Conservation (phyloP, 2,329 filamentous ascomycete species). For the Arthrinium puccinioides region DNA sequence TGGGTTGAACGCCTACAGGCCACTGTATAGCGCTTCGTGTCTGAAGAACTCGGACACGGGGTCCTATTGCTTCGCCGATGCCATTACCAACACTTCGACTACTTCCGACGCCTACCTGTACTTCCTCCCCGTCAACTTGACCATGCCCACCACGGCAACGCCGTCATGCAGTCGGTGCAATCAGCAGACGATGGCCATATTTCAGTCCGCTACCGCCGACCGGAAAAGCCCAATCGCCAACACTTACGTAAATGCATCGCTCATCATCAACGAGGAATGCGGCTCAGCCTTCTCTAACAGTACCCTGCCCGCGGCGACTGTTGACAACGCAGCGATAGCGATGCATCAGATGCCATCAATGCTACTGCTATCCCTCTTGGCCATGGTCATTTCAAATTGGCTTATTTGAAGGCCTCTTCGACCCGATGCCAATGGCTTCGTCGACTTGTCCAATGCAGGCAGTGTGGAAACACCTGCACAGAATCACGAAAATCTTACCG, state of each 20-base stretch:
- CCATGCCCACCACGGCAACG: constrained; percentile 57
- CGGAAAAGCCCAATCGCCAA: constrained; percentile 56
- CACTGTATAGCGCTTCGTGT: constrained; percentile 75
- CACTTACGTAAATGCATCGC: constrained; percentile 66
- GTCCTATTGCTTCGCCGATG: constrained; percentile 76
- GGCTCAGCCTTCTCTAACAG: constrained; percentile 51
- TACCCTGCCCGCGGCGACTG: constrained; percentile 35
- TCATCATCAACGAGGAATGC: constrained; percentile 62
- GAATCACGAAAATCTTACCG: no score
- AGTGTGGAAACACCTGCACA: no score
- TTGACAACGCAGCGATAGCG: constrained; percentile 11
- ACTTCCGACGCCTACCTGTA: constrained; percentile 75
- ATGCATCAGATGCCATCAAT: constrained; percentile 10
- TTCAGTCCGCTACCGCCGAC: constrained; percentile 60
- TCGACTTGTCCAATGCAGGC: no score
- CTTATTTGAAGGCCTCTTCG: no score
- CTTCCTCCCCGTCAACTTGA: constrained; percentile 71
- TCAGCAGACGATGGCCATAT: constrained; percentile 74
- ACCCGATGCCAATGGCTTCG: no score
- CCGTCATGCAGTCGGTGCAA: constrained; percentile 74
- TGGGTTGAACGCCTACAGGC: constrained; percentile 69
- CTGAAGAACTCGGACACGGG: constrained; percentile 58
- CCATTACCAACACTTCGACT: constrained; percentile 67
- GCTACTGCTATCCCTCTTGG: constrained; percentile 15
- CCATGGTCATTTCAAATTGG: constrained; percentile 14